Conservation (phyloP, 495 filamentous ascomycete genomes). For the Aspergillus cavernicola region DNA sequence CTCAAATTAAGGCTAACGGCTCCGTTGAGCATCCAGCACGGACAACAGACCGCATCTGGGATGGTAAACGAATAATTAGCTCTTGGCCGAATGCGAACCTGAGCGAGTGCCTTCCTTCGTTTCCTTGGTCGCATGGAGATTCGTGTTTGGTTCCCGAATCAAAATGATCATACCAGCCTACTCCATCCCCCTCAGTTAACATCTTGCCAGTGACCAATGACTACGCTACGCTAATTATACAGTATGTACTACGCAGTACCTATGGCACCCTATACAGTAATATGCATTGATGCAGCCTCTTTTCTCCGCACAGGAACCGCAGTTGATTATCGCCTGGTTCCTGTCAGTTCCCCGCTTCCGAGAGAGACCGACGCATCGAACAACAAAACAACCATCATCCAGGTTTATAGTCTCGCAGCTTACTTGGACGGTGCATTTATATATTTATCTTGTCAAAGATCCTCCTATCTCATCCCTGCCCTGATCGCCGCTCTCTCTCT, state of each 20-base stretch:
- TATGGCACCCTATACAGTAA: too few relatives aligned
- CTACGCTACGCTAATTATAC: too few relatives aligned
- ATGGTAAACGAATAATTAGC: constrained; percentile 1
- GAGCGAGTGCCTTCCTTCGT: too few relatives aligned
- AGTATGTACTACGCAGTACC: too few relatives aligned
- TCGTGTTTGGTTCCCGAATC: too few relatives aligned
- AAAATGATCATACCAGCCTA: too few relatives aligned
- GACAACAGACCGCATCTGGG: constrained; percentile 6
- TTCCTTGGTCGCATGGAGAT: too few relatives aligned
- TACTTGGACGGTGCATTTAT: not conserved
- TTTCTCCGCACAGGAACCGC: not conserved
- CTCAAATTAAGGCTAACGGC: not conserved
- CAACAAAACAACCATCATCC: too few relatives aligned
- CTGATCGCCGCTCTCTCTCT: not conserved
- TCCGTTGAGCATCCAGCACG: constrained; percentile 14
- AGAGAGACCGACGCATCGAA: not conserved
- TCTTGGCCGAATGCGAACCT: not conserved
- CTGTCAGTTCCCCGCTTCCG: not conserved
- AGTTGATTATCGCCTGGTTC: not conserved
- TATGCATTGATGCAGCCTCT: too few relatives aligned
- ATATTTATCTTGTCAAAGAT: not conserved
- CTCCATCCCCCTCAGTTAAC: too few relatives aligned
- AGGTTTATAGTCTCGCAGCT: not conserved
- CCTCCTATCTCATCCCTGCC: not conserved
- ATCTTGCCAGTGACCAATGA: too few relatives aligned